Base-by-base conservation (phyloP, 352 stramenopile genomes). In the Phytophthora foliorum region DNA sequence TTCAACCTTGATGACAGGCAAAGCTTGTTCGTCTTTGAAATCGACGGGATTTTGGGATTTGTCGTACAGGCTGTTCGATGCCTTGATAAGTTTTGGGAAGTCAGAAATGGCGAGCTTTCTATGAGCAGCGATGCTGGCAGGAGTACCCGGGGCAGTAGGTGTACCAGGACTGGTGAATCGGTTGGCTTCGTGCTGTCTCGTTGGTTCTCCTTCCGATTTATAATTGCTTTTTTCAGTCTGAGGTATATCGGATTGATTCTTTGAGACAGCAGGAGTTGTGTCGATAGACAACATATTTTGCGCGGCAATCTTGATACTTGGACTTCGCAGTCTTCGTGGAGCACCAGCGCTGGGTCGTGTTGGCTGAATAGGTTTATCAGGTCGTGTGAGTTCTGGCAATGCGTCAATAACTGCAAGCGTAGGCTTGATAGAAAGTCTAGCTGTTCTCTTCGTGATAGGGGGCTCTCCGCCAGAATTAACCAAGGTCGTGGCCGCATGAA, bases 1-100 rank as follows among this genome's bases (percentile, higher is more conserved):
- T 55, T 89, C 78, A 1, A 84, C 59, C 42, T 87, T 89, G 41
- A 77, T 65, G 10, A 57, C 48, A 0, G 79, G 63, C 11, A 80
- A 62, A 21, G 17, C 25, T 16, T 65, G 50, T 4, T 57, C 42
- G 14, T 70, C 52, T 38, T 61, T 57, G 25, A 46, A 59, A 45
- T 81, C 59, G 0, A 54, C 38, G 3, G 75, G 44, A 13, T 78
- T 53, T 59, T 82, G 52, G 34, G 82, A 72, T 31, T 53, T 69
- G 32, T 46, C 49, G 32, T 82, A 84, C 14, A 87, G 55, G 45
- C 63, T 77, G 27, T 77, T 61, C 0, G 79, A 86, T 16, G 66
- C 72, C 38, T 77, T 82, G 5, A 68, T 25, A 31, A 86, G 62
- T 19, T 46, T 49, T 10, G 72, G 56, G n/a, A 77, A 73, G 49